phyloP scores from a whole-genome alignment of 208 protist genomes.

The Acanthamoeba healyi region DNA sequence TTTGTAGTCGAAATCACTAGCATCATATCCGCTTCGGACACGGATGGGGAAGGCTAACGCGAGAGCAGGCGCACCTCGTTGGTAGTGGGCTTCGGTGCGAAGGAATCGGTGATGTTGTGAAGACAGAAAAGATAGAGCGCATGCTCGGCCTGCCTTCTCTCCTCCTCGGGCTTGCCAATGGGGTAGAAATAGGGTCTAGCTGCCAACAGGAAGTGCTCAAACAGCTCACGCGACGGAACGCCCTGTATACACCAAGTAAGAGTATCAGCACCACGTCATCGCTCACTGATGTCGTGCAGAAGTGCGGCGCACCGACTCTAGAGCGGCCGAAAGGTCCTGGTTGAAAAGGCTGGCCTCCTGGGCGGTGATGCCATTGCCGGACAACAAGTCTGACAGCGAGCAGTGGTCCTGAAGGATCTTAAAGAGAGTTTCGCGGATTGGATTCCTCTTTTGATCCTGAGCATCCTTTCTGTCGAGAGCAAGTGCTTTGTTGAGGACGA shows the following conservation, averaged over 20 bases:
- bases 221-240: background rate
- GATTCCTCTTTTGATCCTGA: background rate
- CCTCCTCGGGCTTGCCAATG: background rate
- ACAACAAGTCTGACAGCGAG: background rate
- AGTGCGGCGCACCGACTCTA: background rate
- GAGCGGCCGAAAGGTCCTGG: background rate
- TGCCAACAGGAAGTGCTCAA: background rate
- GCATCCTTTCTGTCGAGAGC: background rate
- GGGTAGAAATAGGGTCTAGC: background rate
- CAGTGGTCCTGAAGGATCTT: background rate
- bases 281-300: no score
- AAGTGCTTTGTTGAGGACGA: conserved; percentile 39
- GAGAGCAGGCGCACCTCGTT: background rate
- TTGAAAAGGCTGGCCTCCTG: background rate
- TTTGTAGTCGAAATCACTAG: background rate
- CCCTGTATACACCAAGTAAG: background rate
- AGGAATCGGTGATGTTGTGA: conserved; percentile 48
- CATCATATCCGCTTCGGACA: background rate
- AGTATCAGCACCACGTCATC: background rate
- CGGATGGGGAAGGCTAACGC: no score
- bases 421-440: background rate
- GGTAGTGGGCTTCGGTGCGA: conserved; percentile 3
- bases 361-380: background rate
- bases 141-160: conserved; percentile 32
- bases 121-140: conserved; percentile 32